Conservation (phyloP, 2,329 filamentous ascomycete genomes). For the Apiospora kogelbergensis region DNA sequence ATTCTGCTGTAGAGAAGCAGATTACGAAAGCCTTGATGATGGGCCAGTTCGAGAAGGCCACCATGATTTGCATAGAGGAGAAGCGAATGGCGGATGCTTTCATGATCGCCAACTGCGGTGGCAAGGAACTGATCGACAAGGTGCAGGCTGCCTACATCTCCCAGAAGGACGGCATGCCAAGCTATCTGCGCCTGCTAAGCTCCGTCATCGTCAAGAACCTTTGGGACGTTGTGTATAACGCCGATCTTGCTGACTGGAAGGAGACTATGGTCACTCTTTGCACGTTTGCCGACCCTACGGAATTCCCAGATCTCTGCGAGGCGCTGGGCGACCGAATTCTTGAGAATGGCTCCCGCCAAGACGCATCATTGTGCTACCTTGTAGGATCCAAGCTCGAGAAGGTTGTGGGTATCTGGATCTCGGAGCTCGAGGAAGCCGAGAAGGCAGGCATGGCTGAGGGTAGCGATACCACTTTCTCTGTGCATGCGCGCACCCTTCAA, state of each 20-base stretch:
- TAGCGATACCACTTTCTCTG: slow-evolving; percentile 81
- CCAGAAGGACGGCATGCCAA: slow-evolving; percentile 78
- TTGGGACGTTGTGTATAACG: slow-evolving; percentile 98
- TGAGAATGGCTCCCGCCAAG: slow-evolving; percentile 75
- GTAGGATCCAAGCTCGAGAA: slow-evolving; percentile 97
- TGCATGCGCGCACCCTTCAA: slow-evolving; percentile 86
- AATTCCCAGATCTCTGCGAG: slow-evolving; percentile 94
- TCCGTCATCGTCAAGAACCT: slow-evolving; percentile 96
- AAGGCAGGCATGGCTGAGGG: slow-evolving; percentile 69
- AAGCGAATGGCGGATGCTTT: slow-evolving; percentile 93
- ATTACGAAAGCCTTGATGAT: slow-evolving; percentile 88
- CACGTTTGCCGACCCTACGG: slow-evolving; percentile 87
- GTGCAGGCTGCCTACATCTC: slow-evolving; percentile 90
- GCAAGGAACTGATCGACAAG: slow-evolving; percentile 90
- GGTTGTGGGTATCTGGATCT: slow-evolving; percentile 91
- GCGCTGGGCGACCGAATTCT: slow-evolving; percentile 88
- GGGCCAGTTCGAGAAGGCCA: slow-evolving; percentile 85
- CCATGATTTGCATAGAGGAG: slow-evolving; percentile 85
- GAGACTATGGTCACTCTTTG: slow-evolving; percentile 95
- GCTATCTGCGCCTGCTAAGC: slow-evolving; percentile 85
- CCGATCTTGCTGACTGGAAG: slow-evolving; percentile 90
- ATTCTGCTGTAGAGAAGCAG: slow-evolving; percentile 78
- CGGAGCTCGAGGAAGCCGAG: slow-evolving; percentile 84
- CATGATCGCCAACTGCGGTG: slow-evolving; percentile 95
- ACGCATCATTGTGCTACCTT: slow-evolving; percentile 95